These are phyloP conservation scores for Melaleuca alternifolia DNA, from an alignment of 345 rosid species.

Conservation along the genomic window DNA sequence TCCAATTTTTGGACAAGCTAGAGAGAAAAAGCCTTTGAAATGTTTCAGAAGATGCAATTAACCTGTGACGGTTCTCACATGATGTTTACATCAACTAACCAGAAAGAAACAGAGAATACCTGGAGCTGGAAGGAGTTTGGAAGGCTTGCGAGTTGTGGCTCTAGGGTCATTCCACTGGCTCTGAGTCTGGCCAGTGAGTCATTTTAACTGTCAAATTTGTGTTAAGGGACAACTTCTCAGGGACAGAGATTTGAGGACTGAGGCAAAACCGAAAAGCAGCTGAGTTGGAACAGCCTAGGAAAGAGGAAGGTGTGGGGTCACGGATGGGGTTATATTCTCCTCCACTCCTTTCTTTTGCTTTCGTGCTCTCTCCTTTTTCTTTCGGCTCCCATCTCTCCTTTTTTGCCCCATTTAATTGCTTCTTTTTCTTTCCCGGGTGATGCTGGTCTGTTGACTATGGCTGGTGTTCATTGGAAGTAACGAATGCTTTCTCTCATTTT, in stretches of 20 bases:
- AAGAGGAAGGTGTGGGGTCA: not conserved
- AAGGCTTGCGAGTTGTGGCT: not conserved
- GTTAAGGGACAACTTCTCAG: not conserved
- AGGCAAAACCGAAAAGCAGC: not conserved
- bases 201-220: not conserved
- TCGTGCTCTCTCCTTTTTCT: not conserved
- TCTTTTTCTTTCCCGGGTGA: not conserved
- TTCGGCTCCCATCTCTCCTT: not conserved
- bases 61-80: not conserved
- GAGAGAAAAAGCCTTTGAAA: not conserved
- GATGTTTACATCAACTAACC: not conserved
- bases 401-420: not conserved
- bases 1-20: not conserved
- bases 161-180: not conserved
- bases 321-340: not conserved
- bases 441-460: conserved; percentile 33
- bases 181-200: not conserved
- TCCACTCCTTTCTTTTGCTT: not conserved
- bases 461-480: conserved; percentile 17
- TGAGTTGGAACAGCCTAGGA: not conserved
- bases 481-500: conserved; percentile 17
- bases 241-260: not conserved
- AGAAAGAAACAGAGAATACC: not conserved
- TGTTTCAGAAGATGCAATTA: not conserved
- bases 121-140: not conserved